Percentiles rank a stretch among this genome's conserved stretches.
phyloP scores from a whole-genome alignment of 345 rosid genomes.

The Sapria himalayana region DNA sequence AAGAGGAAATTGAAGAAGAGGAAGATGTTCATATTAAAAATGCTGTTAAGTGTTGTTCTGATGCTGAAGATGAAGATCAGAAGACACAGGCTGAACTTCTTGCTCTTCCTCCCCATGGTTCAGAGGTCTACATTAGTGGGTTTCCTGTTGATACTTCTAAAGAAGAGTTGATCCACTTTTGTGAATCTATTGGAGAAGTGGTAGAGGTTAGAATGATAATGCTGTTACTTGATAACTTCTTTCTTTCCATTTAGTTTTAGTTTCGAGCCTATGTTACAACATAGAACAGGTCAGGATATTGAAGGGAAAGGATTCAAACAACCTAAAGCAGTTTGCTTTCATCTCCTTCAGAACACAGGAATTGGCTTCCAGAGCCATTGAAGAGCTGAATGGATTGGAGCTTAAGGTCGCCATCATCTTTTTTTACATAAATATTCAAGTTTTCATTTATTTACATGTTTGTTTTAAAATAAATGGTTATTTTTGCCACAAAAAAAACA shows the following conservation, averaged over 20 bases:
- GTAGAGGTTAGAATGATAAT: conserved; percentile 30
- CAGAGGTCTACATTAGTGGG: conserved; percentile 78
- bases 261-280: no score
- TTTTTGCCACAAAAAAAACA: no score
- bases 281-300: conserved; percentile 56
- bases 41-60: conserved; percentile 8
- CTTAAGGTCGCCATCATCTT: conserved; percentile 34
- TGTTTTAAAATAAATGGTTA: no score
- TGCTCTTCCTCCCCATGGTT: conserved; percentile 84
- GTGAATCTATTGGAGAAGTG: conserved; percentile 73
- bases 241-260: no score
- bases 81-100: conserved; percentile 48
- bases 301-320: conserved; percentile 66
- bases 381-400: conserved; percentile 42
- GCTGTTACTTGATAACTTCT: background rate
- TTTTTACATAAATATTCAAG: background rate
- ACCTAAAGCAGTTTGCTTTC: conserved; percentile 69
- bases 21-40: conserved; percentile 12
- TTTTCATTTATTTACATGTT: no score
- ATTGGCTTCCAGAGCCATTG: conserved; percentile 63
- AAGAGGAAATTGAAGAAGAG: conserved; percentile 10
- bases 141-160: conserved; percentile 58
- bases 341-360: conserved; percentile 66
- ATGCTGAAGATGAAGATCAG: conserved; percentile 28
- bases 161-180: conserved; percentile 47